phyloP scores from a whole-genome alignment of 2,329 filamentous ascomycete species.

The Calonectria ilicicola region DNA sequence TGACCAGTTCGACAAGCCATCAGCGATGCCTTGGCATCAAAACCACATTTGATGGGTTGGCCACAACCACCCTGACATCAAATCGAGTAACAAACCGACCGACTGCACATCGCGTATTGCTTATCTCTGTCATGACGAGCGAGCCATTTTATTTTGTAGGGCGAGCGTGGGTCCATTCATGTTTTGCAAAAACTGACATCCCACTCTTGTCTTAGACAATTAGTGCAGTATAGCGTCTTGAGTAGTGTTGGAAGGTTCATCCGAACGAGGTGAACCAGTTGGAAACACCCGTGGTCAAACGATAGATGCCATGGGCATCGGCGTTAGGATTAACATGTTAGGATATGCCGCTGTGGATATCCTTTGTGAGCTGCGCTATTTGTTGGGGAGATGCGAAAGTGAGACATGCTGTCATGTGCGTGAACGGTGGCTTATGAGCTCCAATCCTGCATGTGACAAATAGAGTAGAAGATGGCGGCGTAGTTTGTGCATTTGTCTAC shows the following conservation, averaged over 20 bases:
- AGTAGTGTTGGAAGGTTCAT: background rate
- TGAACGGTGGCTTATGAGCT: slow-evolving; percentile 12
- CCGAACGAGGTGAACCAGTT: background rate
- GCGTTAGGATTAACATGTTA: slow-evolving; percentile 30
- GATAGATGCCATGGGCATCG: slow-evolving; percentile 4
- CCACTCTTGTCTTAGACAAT: slow-evolving; percentile 28
- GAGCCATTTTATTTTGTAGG: slow-evolving; percentile 45
- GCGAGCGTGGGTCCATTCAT: background rate
- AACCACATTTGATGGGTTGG: slow-evolving; percentile 51
- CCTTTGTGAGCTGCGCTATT: background rate
- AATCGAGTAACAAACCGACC: background rate
- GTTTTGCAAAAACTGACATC: slow-evolving; percentile 6
- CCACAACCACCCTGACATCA: slow-evolving; percentile 52
- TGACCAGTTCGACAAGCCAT: slow-evolving; percentile 67
- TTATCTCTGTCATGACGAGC: slow-evolving; percentile 47
- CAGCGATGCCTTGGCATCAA: slow-evolving; percentile 56
- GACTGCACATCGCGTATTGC: slow-evolving; percentile 38
- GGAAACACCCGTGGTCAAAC: background rate
- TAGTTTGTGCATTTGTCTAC: background rate
- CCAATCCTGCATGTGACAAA: background rate
- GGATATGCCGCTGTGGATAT: slow-evolving; percentile 22
- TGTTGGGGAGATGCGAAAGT: background rate
- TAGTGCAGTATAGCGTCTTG: background rate
- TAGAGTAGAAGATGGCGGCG: background rate
- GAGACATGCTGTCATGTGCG: slow-evolving; percentile 41